Evolutionary conservation across 1,284 basidiomycete genomes (phyloP), one percentile per base, ranked within the genome.

Genomic region (Amylostereum areolatum): DNA sequence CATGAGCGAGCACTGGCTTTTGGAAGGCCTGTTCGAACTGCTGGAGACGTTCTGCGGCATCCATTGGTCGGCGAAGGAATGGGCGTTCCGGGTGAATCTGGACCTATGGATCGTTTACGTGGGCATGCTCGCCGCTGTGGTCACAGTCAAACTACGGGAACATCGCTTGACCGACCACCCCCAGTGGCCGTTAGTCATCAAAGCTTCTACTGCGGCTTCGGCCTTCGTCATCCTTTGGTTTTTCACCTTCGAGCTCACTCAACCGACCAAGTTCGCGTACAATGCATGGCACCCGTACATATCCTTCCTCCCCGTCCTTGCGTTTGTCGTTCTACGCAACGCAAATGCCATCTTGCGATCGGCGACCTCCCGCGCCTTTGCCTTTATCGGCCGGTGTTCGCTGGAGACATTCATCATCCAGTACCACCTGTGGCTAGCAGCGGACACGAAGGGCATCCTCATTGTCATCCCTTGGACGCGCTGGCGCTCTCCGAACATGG

Each of bases 321-420:
- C 85, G 0, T 94, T 89, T 62, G 73, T 83, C 52, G 67, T 79
- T 40, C 71, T 95, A 25, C 78, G 92, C 49, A 95, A 94, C 59
- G 84, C 89, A 28, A 90, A 71, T 36, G 70, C 76, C 2, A 66
- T 80, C 40, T 68, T 93, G 45, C 81, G 92, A 24, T 86, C 87
- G 1, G 77, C 74, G 29, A 81, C 80, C 25, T 89, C 83, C 8
- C 72, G 71, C 30, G 68, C 81, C 24, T 94, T 92, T 67, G 81
- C 81, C 36, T 92, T 89, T 65, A 77, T 94, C 49, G 92, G 92
- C 39, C 80, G 75, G 61, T 90, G 87, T 65, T 90, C 87, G 4
- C 74, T 93, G 42, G 90, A 93, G 66, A 86, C 89, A 0, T 93
- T 92, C 64, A 87, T 94, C 61, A 80, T 93, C 55, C 90, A 95